Percentiles rank a stretch among this genome's conserved stretches.
Evolutionary conservation across 768 basidiomycete species (phyloP).

Genomic region (Kwoniella dendrophila): DNA sequence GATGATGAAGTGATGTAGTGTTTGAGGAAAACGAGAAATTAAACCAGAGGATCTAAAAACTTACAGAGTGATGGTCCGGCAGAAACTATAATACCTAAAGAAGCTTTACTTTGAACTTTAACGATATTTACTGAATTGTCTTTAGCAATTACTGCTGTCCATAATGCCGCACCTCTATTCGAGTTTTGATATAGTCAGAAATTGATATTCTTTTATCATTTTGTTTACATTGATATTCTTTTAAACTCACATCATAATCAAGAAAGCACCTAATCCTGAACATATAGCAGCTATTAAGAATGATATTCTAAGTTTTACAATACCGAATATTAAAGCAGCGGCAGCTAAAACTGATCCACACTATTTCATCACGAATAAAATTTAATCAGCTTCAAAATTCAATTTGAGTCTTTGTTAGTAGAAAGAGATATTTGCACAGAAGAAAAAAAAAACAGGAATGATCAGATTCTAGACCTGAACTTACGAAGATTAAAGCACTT

Average conservation of each 20-base stretch:
- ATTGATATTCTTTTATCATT: background rate
- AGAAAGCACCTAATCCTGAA: conserved; percentile 35
- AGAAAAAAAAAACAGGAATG: background rate
- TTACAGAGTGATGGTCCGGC: conserved; percentile 51
- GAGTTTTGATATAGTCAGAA: background rate
- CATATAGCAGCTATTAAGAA: conserved; percentile 48
- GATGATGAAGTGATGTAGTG: background rate
- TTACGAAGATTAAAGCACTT: conserved; percentile 49
- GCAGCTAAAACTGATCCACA: conserved; percentile 43
- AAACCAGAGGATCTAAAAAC: conserved; percentile 15
- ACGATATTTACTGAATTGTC: conserved; percentile 41
- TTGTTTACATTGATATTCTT: background rate
- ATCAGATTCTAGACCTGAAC: background rate
- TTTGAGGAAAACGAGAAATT: no score
- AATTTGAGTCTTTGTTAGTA: background rate
- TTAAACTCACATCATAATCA: conserved; percentile 46
- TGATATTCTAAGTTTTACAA: conserved; percentile 42
- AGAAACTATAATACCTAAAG: conserved; percentile 42
- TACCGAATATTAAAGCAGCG: conserved; percentile 44
- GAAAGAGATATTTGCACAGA: no score
- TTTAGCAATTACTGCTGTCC: conserved; percentile 52
- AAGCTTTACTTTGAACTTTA: conserved; percentile 34
- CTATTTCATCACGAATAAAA: conserved; percentile 24
- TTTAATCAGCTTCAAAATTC: background rate
- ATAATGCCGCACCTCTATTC: conserved; percentile 50